Evolutionary conservation across 2,329 filamentous ascomycete genomes (phyloP).

Genomic region (Arthrobotrys pseudoclavata): DNA sequence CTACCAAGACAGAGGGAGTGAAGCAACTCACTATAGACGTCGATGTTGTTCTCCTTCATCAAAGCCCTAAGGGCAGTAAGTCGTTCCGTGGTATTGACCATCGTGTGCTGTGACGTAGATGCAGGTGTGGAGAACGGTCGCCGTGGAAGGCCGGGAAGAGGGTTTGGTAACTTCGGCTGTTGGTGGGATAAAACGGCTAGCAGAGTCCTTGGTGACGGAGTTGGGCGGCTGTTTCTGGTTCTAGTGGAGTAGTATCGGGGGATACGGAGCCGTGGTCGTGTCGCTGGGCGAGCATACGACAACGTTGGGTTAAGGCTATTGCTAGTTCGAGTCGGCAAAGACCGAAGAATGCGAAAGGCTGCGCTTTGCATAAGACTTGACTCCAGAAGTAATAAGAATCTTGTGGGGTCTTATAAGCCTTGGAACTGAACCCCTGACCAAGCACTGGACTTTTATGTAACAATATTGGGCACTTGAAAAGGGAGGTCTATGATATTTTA

Average conservation of each 20-base stretch:
- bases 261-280: slow-evolving; percentile 16
- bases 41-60: slow-evolving; percentile 88
- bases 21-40: slow-evolving; percentile 83
- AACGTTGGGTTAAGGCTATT: slow-evolving; percentile 4
- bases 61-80: slow-evolving; percentile 82
- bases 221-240: background rate
- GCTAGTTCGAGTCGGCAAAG: slow-evolving; percentile 40
- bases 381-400: background rate
- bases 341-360: slow-evolving; percentile 35
- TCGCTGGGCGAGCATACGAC: slow-evolving; percentile 29
- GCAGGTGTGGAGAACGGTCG: slow-evolving; percentile 21
- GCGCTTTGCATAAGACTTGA: slow-evolving; percentile 36
- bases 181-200: slow-evolving; percentile 9
- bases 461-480: slow-evolving; percentile 43
- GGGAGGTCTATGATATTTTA: slow-evolving; percentile 7
- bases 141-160: background rate
- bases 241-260: slow-evolving; percentile 14
- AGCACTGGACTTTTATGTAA: background rate
- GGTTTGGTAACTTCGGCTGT: slow-evolving; percentile 10
- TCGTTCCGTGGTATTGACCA: slow-evolving; percentile 81
- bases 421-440: slow-evolving; percentile 15
- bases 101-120: slow-evolving; percentile 29
- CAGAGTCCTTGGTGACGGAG: slow-evolving; percentile 2
- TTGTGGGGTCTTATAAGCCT: slow-evolving; percentile 12
- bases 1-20: slow-evolving; percentile 34